phyloP scores from a whole-genome alignment of 345 rosid genomes.

The Crucihimalaya himalaica region DNA sequence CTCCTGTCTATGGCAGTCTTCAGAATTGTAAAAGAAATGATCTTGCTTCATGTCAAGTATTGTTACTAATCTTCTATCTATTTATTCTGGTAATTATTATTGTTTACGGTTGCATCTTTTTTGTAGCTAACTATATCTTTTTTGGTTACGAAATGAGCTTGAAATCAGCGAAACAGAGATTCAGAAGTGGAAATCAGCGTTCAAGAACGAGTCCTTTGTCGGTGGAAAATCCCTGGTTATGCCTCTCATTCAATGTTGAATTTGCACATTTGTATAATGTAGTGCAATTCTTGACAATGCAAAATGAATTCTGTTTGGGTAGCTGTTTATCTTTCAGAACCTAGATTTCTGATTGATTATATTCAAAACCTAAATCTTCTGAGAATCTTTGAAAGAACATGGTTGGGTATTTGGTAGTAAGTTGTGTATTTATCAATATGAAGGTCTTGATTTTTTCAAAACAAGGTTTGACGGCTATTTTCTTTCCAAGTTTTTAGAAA shows the following conservation, averaged over 20 bases:
- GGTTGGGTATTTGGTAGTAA: constrained; percentile 45
- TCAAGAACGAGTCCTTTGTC: constrained; percentile 72
- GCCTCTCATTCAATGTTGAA: constrained; percentile 32
- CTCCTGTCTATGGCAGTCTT: constrained; percentile 58
- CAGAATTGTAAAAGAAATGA: constrained; percentile 70
- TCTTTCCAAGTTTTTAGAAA: constrained; percentile 73
- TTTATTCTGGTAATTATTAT: background rate
- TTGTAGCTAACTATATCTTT: background rate
- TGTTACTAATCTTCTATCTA: constrained; percentile 33
- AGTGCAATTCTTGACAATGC: background rate
- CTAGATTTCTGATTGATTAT: constrained; percentile 64
- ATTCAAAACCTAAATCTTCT: constrained; percentile 82
- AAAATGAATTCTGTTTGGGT: constrained; percentile 19
- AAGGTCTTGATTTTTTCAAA: constrained; percentile 16
- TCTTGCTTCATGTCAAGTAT: constrained; percentile 76
- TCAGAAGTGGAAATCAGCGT: constrained; percentile 84
- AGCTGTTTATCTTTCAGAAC: constrained; percentile 57
- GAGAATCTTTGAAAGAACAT: constrained; percentile 87
- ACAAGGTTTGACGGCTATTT: constrained; percentile 20
- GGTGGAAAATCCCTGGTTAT: constrained; percentile 76
- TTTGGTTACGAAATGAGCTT: constrained; percentile 60
- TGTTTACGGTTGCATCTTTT: background rate
- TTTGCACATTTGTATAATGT: constrained; percentile 19
- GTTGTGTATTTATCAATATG: constrained; percentile 2
- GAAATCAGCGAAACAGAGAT: constrained; percentile 76